Conservation (phyloP, 495 filamentous ascomycete genomes). For the Neurospora tetraspora region DNA sequence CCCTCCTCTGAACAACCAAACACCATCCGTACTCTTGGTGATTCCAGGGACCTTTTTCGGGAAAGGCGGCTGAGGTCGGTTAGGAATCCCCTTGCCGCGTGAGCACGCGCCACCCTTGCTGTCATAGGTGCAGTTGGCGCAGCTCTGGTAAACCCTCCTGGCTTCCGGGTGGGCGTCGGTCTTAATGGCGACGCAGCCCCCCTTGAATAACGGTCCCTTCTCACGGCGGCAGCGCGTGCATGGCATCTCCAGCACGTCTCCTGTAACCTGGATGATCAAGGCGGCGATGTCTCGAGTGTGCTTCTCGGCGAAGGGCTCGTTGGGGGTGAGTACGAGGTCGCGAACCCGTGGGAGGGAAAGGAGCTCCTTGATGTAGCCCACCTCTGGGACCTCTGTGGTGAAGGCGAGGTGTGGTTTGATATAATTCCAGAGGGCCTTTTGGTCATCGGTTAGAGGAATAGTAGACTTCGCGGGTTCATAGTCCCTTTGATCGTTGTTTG, state of each 20-base stretch:
- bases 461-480: background rate
- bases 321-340: slow-evolving; percentile 9
- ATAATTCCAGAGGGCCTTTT: slow-evolving; percentile 2
- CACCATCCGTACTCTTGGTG: background rate
- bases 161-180: background rate
- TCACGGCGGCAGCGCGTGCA: slow-evolving; percentile 11
- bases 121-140: slow-evolving; percentile 14
- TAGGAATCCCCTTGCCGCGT: background rate
- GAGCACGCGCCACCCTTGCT: slow-evolving; percentile 3
- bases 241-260: background rate
- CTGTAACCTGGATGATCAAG: slow-evolving; percentile 20
- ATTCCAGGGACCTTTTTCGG: background rate
- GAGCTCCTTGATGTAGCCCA: slow-evolving; percentile 4
- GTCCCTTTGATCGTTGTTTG: background rate
- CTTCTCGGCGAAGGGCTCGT: slow-evolving; percentile 6
- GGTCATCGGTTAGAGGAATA: background rate
- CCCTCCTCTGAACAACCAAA: background rate
- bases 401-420: slow-evolving; percentile 1
- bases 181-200: slow-evolving; percentile 5
- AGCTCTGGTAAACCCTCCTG: slow-evolving; percentile 7
- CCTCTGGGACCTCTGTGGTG: background rate
- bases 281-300: slow-evolving; percentile 14
- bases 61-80: background rate
- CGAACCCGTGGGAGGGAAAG: slow-evolving; percentile 8
- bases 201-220: slow-evolving; percentile 5